These are phyloP conservation scores for Gracilaria domingensis DNA, from an alignment of 23 red algal genomes.

Conservation along the genomic window DNA sequence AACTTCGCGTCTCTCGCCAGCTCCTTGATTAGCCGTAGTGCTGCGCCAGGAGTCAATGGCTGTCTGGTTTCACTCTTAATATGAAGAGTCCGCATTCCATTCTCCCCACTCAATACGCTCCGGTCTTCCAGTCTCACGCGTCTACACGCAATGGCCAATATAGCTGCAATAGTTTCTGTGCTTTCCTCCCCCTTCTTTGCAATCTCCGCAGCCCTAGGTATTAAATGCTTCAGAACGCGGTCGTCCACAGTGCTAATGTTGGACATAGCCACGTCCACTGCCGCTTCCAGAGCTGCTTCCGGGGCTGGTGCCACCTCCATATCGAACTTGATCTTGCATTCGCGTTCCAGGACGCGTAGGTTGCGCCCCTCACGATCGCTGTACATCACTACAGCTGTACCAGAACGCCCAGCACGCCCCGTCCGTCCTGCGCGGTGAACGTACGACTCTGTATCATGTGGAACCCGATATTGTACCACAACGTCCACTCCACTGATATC, in stretches of 20 bases:
- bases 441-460: slow-evolving; percentile 86
- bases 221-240: slow-evolving; percentile 50
- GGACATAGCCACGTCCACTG: slow-evolving; percentile 64
- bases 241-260: slow-evolving; percentile 66
- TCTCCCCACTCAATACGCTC: slow-evolving; percentile 82
- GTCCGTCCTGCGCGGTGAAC: slow-evolving; percentile 96
- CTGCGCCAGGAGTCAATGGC: slow-evolving; percentile 50
- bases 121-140: slow-evolving; percentile 75
- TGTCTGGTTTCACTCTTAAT: slow-evolving; percentile 24
- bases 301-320: slow-evolving; percentile 78
- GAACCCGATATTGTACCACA: slow-evolving; percentile 90
- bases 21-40: slow-evolving; percentile 74
- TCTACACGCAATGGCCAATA: slow-evolving; percentile 82
- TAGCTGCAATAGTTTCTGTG: slow-evolving; percentile 64
- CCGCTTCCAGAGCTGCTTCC: slow-evolving; percentile 75
- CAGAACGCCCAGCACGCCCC: slow-evolving; percentile 87
- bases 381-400: slow-evolving; percentile 93
- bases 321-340: slow-evolving; percentile 87
- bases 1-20: slow-evolving; percentile 34
- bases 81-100: slow-evolving; percentile 82
- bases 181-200: slow-evolving; percentile 50
- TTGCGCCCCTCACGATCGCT: slow-evolving; percentile 71
- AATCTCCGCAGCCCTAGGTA: slow-evolving; percentile 54
- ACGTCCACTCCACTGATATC: slow-evolving; percentile 97
- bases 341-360: slow-evolving; percentile 74